Conservation (phyloP, 352 stramenopile genomes). For the Pythium periplocum region DNA sequence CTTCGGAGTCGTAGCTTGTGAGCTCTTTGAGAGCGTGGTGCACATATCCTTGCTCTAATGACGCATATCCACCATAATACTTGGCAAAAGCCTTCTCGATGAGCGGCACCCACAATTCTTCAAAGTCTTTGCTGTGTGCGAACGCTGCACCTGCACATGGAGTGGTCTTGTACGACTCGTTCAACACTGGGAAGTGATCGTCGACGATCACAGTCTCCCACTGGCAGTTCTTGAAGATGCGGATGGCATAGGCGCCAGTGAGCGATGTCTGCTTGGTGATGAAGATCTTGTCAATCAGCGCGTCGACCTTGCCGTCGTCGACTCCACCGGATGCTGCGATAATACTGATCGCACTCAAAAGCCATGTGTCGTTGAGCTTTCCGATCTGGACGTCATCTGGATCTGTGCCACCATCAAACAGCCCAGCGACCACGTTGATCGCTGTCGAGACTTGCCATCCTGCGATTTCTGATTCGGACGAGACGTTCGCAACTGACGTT, state of each 20-base stretch:
- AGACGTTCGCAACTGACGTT: constrained; percentile 64
- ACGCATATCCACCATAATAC: constrained; percentile 86
- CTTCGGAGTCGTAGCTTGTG: constrained; percentile 84
- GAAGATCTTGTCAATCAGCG: constrained; percentile 87
- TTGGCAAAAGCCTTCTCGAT: constrained; percentile 93
- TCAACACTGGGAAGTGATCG: constrained; percentile 86
- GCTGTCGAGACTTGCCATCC: constrained; percentile 81
- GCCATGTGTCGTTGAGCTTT: constrained; percentile 84
- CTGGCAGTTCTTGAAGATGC: constrained; percentile 89
- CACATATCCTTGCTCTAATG: constrained; percentile 85
- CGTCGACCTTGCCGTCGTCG: constrained; percentile 86
- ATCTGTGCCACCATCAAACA: constrained; percentile 91
- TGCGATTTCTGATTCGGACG: constrained; percentile 39
- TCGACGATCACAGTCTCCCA: constrained; percentile 92
- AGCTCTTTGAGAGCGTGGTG: constrained; percentile 87
- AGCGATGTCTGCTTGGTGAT: constrained; percentile 88
- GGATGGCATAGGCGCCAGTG: constrained; percentile 89
- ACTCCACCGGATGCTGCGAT: constrained; percentile 85
- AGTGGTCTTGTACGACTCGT: constrained; percentile 36
- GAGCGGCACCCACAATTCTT: constrained; percentile 90
- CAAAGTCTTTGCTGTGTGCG: constrained; percentile 81
- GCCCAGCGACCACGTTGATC: constrained; percentile 84
- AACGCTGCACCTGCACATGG: constrained; percentile 77
- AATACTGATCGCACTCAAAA: constrained; percentile 89
- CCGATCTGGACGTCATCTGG: constrained; percentile 86